Conservation (phyloP, 139 green algal genomes). For the Desmodesmus armatus region DNA sequence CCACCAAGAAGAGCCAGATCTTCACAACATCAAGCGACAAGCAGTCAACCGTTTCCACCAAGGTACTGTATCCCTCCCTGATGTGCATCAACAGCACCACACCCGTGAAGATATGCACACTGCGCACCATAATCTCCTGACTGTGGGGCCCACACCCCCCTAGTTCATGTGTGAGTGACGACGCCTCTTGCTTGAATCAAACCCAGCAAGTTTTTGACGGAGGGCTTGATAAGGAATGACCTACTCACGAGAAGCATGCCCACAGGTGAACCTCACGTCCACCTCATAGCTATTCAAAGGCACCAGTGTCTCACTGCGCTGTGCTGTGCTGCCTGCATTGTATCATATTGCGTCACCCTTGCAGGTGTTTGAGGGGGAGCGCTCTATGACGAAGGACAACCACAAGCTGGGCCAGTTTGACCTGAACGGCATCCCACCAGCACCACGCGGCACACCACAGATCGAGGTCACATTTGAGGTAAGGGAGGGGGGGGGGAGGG, state of each 20-base stretch:
- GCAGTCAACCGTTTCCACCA: constrained; percentile 91
- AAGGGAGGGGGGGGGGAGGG: no score
- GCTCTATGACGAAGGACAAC: constrained; percentile 95
- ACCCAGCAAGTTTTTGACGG: constrained; percentile 90
- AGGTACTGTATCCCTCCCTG: no score
- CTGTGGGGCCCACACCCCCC: no score
- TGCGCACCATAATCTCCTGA: no score
- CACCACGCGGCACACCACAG: constrained; percentile 84
- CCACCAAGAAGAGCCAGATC: constrained; percentile 98
- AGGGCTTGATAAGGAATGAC: constrained; percentile 91
- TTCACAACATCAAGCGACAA: constrained; percentile 99
- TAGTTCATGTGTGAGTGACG: no score
- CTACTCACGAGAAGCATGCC: no score
- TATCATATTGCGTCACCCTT: neutral
- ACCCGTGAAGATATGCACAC: no score
- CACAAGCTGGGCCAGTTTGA: constrained; percentile 94
- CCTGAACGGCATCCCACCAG: constrained; percentile 90
- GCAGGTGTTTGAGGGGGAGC: constrained; percentile 90
- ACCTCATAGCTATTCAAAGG: constrained; percentile 96
- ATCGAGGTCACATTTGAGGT: constrained; percentile 79
- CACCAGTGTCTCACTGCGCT: constrained; percentile 95
- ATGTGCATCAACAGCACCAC: no score
- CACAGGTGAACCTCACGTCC: no score
- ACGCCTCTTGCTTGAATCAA: no score
- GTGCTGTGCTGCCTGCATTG: constrained; percentile 64